These are phyloP conservation scores for Linaria vulgaris DNA, from an alignment of 257 asterid species.

Conservation along the genomic window DNA sequence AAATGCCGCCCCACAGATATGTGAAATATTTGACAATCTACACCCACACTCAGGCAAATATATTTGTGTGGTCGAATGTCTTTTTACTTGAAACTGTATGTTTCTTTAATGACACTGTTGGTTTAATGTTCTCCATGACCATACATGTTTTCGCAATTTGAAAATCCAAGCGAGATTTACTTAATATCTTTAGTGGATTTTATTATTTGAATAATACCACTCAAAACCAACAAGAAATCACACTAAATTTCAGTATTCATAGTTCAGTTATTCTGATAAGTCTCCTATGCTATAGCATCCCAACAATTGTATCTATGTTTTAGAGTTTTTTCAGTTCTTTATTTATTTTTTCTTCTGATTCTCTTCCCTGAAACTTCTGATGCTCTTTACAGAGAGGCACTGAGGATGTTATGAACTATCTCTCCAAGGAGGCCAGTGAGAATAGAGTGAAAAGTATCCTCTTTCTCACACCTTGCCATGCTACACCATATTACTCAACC, in stretches of 20 bases:
- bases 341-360: neutral
- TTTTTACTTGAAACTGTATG: slow-evolving; percentile 11
- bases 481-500: slow-evolving; percentile 94
- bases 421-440: slow-evolving; percentile 57
- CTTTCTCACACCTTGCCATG: slow-evolving; percentile 89
- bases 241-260: too few species aligned
- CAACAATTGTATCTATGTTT: neutral
- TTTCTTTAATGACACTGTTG: neutral
- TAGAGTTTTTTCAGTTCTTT: neutral
- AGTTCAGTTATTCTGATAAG: too few species aligned
- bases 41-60: neutral
- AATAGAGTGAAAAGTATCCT: slow-evolving; percentile 61
- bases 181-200: too few species aligned
- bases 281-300: neutral
- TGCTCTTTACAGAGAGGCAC: slow-evolving; percentile 74
- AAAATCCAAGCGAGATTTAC: too few species aligned
- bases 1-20: too few species aligned
- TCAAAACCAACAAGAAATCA: too few species aligned
- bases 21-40: too few species aligned
- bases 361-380: neutral
- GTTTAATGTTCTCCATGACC: too few species aligned
- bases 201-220: too few species aligned
- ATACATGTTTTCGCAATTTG: too few species aligned
- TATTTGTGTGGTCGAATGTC: neutral
- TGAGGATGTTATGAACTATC: slow-evolving; percentile 87